Evolutionary conservation across 202 grass and related monocot species (phyloP).

Genomic region (Musa balbisiana): DNA sequence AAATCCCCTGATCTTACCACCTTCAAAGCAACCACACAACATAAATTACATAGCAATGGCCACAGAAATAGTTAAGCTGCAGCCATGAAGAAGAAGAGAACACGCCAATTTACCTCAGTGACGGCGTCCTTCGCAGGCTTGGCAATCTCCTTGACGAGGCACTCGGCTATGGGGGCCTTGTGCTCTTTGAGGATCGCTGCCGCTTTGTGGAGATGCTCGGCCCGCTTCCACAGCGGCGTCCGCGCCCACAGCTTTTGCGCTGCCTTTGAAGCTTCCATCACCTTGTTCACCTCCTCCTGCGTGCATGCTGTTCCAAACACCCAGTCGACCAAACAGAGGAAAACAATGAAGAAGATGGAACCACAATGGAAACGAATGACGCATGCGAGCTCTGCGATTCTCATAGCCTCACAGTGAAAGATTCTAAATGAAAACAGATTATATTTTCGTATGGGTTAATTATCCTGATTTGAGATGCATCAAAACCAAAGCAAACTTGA

Average conservation of each 20-base stretch:
- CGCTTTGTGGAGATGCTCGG: constrained; percentile 85
- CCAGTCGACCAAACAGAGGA: background rate
- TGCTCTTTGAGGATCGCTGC: constrained; percentile 92
- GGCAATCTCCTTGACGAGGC: constrained; percentile 95
- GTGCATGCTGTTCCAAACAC: constrained; percentile 58
- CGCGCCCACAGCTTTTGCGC: constrained; percentile 73
- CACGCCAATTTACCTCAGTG: constrained; percentile 43
- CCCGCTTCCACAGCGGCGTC: constrained; percentile 87
- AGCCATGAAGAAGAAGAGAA: background rate
- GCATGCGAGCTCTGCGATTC: too few relatives aligned
- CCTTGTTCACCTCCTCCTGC: constrained; percentile 98
- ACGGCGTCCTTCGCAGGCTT: constrained; percentile 92
- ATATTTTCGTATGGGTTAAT: too few relatives aligned
- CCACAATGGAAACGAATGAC: too few relatives aligned
- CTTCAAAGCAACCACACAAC: constrained; percentile 14
- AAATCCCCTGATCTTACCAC: constrained; percentile 92
- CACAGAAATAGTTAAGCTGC: background rate
- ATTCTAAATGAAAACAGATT: too few relatives aligned
- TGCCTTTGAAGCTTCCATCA: constrained; percentile 73
- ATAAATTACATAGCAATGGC: background rate
- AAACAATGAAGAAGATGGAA: background rate
- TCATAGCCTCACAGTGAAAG: too few relatives aligned
- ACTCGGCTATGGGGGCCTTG: constrained; percentile 68
- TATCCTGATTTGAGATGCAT: too few relatives aligned
- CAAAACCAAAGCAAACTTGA: too few relatives aligned